Evolutionary conservation across 2,329 filamentous ascomycete genomes (phyloP).

Genomic region (Aspergillus sp.): DNA sequence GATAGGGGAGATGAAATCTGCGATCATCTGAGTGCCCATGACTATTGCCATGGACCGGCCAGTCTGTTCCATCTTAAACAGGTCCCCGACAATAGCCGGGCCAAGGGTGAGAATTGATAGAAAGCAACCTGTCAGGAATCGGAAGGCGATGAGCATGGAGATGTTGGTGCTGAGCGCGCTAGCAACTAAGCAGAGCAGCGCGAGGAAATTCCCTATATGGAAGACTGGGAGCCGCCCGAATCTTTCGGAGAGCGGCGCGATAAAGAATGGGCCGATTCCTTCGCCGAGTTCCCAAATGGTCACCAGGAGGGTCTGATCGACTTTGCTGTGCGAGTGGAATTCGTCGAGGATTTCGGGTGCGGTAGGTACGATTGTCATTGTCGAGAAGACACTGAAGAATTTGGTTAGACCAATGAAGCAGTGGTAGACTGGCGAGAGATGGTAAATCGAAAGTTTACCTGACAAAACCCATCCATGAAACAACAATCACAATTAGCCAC

Average conservation of each 20-base stretch:
- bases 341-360: not conserved
- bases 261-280: constrained; percentile 48
- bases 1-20: not conserved
- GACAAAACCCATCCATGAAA: constrained; percentile 16
- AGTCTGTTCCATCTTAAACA: not conserved
- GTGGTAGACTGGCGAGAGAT: not conserved
- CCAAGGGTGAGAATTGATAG: not conserved
- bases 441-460: not conserved
- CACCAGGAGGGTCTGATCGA: constrained; percentile 41
- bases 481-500: constrained; percentile 19
- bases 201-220: constrained; percentile 43
- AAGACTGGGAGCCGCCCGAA: constrained; percentile 44
- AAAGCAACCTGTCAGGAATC: not conserved
- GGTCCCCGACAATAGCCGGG: not conserved
- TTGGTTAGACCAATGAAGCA: not conserved
- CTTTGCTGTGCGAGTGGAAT: constrained; percentile 13
- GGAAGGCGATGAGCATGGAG: not conserved
- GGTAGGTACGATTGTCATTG: not conserved
- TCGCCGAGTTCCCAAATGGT: constrained; percentile 55
- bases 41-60: not conserved
- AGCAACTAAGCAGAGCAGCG: constrained; percentile 42
- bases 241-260: constrained; percentile 49
- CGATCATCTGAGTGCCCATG: not conserved
- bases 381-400: not conserved
- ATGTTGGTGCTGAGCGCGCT: constrained; percentile 17